Conservation (phyloP, 345 rosid species). For the Turnera subulata region DNA sequence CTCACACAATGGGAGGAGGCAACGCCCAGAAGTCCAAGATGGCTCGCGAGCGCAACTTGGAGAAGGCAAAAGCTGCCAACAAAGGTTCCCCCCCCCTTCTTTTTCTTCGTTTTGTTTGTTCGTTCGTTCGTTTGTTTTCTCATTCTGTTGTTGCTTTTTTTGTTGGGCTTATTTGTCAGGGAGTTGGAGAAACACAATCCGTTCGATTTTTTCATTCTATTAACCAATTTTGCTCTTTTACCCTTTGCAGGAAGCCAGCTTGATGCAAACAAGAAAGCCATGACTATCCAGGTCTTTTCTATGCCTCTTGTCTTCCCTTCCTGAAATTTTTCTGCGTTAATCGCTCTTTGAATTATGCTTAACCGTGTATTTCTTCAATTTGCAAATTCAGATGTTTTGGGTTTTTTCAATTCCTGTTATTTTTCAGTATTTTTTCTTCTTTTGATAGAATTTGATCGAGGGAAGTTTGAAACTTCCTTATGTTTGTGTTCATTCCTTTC, state of each 20-base stretch:
- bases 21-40: slow-evolving; percentile 20
- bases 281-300: slow-evolving; percentile 19
- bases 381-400: neutral
- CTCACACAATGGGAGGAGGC: slow-evolving; percentile 32
- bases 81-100: slow-evolving; percentile 8
- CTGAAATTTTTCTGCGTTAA: too few species aligned
- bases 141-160: too few species aligned
- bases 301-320: neutral
- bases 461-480: too few species aligned
- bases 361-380: too few species aligned
- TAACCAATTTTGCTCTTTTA: neutral
- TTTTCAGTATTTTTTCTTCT: too few species aligned
- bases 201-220: too few species aligned
- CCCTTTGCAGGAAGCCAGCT: slow-evolving; percentile 19
- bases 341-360: too few species aligned
- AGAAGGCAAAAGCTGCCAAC: slow-evolving; percentile 11
- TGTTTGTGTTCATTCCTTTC: neutral
- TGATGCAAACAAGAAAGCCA: slow-evolving; percentile 24
- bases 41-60: slow-evolving; percentile 22
- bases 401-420: neutral
- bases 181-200: too few species aligned
- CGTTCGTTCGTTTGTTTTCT: too few species aligned
- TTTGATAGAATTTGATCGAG: too few species aligned
- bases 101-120: neutral
- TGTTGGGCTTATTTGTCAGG: too few species aligned